A percentile compares a stretch with the other conserved stretches of the same genome.
Evolutionary conservation across 2,329 filamentous ascomycete species (phyloP).

Genomic region (Diaporthe vexans): DNA sequence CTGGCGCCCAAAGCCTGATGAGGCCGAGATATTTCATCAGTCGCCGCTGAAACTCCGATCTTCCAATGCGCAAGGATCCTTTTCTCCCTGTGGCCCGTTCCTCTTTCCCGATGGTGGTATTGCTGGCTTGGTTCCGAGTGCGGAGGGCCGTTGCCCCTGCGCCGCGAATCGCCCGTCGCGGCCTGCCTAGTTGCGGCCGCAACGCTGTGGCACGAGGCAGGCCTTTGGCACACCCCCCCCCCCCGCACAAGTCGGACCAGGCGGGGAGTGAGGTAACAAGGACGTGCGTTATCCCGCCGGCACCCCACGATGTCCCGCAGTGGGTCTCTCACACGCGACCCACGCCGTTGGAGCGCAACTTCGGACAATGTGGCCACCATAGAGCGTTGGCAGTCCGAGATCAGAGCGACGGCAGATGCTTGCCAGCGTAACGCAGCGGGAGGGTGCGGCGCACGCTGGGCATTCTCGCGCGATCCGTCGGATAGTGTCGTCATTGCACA

Average conservation of each 20-base stretch:
- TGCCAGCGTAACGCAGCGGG: slow-evolving; percentile 9
- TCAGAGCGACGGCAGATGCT: not conserved
- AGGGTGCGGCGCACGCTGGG: not conserved
- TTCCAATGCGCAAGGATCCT: not conserved
- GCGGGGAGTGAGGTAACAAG: not conserved
- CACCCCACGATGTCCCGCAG: not conserved
- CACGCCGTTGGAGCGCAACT: not conserved
- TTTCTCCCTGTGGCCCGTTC: not conserved
- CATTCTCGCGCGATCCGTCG: slow-evolving; percentile 23
- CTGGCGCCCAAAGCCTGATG: not conserved
- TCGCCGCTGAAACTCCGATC: not conserved
- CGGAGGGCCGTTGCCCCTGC: not conserved
- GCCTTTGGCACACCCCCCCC: slow-evolving; percentile 1
- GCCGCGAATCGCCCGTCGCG: not conserved
- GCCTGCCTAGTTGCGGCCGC: slow-evolving; percentile 1
- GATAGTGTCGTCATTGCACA: slow-evolving; percentile 29
- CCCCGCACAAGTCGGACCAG: not conserved
- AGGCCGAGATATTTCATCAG: not conserved
- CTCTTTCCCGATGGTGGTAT: not conserved
- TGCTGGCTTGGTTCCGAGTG: not conserved
- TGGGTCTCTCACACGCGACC: not conserved
- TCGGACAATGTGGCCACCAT: not conserved
- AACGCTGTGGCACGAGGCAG: not conserved
- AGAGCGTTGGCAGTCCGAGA: not conserved
- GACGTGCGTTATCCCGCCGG: not conserved